A percentile compares a stretch with the other conserved stretches of the same genome.
These are phyloP conservation scores for Erigeron canadensis DNA, from an alignment of 129 eudicot species.

Conservation along the genomic window DNA sequence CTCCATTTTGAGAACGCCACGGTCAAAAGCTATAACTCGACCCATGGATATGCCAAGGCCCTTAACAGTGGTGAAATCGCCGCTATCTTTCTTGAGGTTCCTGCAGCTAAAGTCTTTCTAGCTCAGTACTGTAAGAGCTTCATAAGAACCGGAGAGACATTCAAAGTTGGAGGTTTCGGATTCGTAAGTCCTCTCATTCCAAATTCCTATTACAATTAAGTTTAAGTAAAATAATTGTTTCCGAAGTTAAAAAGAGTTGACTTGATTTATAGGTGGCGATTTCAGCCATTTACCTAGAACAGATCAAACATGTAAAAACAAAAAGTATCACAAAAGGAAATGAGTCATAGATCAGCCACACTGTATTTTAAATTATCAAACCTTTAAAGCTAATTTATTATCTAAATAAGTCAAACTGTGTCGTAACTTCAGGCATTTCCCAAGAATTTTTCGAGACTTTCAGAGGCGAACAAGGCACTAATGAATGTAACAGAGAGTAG, in stretches of 20 bases:
- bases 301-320: too few relatives aligned
- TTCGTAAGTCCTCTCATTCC: slow-evolving; percentile 37
- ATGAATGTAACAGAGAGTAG: slow-evolving; percentile 37
- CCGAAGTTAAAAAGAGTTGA: background rate
- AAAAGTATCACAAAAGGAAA: too few relatives aligned
- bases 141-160: slow-evolving; percentile 42
- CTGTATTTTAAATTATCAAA: too few relatives aligned
- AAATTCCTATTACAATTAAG: background rate
- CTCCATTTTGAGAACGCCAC: slow-evolving; percentile 22
- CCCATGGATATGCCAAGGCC: slow-evolving; percentile 33
- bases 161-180: slow-evolving; percentile 61
- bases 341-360: too few relatives aligned
- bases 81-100: slow-evolving; percentile 51
- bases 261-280: background rate
- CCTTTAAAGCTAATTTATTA: background rate
- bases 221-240: background rate
- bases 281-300: background rate
- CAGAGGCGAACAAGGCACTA: slow-evolving; percentile 40
- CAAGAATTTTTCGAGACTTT: slow-evolving; percentile 26
- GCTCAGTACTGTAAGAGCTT: slow-evolving; percentile 54
- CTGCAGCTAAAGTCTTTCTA: slow-evolving; percentile 51
- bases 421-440: slow-evolving; percentile 42
- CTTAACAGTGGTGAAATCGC: slow-evolving; percentile 39
- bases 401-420: background rate
- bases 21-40: slow-evolving; percentile 28